These are phyloP conservation scores for Colletotrichum horii DNA, from an alignment of 2,329 filamentous ascomycete genomes.

Conservation along the genomic window DNA sequence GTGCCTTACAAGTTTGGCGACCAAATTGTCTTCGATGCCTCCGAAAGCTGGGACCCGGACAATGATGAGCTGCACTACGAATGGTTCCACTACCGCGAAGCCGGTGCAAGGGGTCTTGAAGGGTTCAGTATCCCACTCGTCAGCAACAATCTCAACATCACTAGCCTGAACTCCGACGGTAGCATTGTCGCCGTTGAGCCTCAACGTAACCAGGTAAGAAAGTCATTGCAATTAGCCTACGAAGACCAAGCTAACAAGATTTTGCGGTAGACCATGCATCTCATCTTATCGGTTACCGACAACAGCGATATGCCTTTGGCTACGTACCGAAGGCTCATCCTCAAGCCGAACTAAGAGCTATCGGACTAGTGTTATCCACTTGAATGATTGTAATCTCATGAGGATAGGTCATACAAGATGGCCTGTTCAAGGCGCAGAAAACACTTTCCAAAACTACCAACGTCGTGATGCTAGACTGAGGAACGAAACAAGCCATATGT, in stretches of 20 bases:
- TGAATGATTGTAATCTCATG: neutral
- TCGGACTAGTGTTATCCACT: fast-evolving
- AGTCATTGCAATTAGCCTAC: too few species aligned
- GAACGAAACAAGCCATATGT: too few species aligned
- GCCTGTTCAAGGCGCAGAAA: neutral
- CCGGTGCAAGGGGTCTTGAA: neutral
- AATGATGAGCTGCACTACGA: conserved; percentile 45
- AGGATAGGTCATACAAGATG: neutral
- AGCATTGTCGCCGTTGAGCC: neutral
- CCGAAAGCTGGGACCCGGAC: conserved; percentile 50
- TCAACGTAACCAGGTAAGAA: neutral
- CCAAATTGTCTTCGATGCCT: conserved; percentile 47
- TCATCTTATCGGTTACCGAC: conserved; percentile 53
- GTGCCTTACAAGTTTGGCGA: conserved; percentile 37
- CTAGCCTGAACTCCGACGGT: conserved; percentile 21
- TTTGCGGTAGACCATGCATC: conserved; percentile 45
- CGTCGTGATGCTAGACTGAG: neutral
- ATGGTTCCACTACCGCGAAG: conserved; percentile 53
- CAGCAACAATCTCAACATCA: conserved; percentile 30
- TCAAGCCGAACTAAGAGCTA: conserved; percentile 26
- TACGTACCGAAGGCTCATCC: conserved; percentile 48
- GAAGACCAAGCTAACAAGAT: conserved; percentile 31
- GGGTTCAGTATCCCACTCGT: neutral
- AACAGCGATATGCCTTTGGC: conserved; percentile 45
- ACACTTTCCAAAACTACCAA: fast-evolving